Evolutionary conservation across 2,329 filamentous ascomycete genomes (phyloP), one percentile per base, ranked within the genome.

Genomic region (Cladophialophora exuberans): DNA sequence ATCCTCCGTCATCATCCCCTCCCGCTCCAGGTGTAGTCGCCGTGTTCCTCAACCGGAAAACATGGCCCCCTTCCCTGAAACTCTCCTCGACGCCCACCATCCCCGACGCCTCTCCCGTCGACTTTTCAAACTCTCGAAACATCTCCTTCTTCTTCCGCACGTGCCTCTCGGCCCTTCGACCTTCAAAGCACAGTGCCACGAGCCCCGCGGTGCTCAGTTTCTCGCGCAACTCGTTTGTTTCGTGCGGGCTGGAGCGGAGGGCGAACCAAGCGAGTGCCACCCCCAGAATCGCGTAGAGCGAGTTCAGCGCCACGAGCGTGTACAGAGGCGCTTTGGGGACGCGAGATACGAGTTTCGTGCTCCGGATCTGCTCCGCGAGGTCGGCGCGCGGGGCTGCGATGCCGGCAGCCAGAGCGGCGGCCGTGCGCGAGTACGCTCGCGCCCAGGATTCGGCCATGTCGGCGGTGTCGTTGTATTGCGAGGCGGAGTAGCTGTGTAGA

Each of bases 161-260:
- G 13, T 28, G 17, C 6, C 13, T 13, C 13, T 33, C 22, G 6
- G 53, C 44, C 13, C 42, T 52, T 7, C 15, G 22, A 4, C 31
- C 42, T 23, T 59, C 56, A 35, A 59, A 59, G 6, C 36, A 26
- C 13, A 43, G 26, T 1, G 56, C 56, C 11, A 59, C 53, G 9
- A 59, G 43, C 2, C 42, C 56, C 10, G 43, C 53, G 45, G 51
- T 56, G 41, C 53, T 56, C 33, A 59, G 39, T 20, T 52, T 41
- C 18, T 47, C 50, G 10, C 51, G 56, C 13, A 56, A 20, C 36
- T 59, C 56, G n/a, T 43, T 36, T 4, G 43, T 42, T 22, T 56
- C 56, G 13, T 31, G 41, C 26, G 42, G 23, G 4, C 35, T 35
- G 11, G 53, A 49, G 33, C 15, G 17, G 17, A 51, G 18, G 23